Base-by-base conservation (phyloP, 2,329 filamentous ascomycete species). In the Neofusicoccum sp. region DNA sequence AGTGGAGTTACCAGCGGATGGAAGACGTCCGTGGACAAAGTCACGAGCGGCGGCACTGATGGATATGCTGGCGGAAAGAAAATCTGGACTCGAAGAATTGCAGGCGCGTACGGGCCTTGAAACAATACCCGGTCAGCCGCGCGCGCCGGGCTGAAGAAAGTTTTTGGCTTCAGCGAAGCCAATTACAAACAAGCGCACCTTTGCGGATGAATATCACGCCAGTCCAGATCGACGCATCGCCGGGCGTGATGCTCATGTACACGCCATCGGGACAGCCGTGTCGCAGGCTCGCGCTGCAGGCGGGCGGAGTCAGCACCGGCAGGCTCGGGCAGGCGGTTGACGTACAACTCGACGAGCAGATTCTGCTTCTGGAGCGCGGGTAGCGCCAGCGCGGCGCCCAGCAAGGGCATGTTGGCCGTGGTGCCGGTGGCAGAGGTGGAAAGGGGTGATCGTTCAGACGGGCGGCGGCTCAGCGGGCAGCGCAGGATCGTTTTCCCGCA, bases 1-100 rank as follows among this genome's bases (percentile, higher is more conserved):
- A 96, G 82, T 38, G 95, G 93, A 6, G 93, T 92, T 66, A 98
- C 88, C 43, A 99, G 82, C 16, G 93, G 93, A 73, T 99, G 93
- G 74, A 98, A 99, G 66, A 98, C 89, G 72, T 98, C 93, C 67
- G 91, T 96, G 47, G 86, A 85, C 75, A 99, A 96, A 59, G 89
- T 93, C 65, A 99, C 86, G 16, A 93, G 81, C 8, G 95, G 95
- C 54, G 93, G 90, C 20, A 90, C 78, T 56, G 82, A 78, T 11
- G 93, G 93, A 72, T 96, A 97, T 40, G 84, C 82, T 63, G 89
- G 82, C 36, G 93, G 90, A 69, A 98, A 98, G 26, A 88, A 88
- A 65, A 98, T 89, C 67, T 95, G 88, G 76, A 98, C 96, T 69
- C 93, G 89, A 64, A 98, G 84, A 68, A 97, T 85, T 48, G 92